Evolutionary conservation across 495 filamentous ascomycete species (phyloP).

Genomic region (Symbiotaphrina buchneri): DNA sequence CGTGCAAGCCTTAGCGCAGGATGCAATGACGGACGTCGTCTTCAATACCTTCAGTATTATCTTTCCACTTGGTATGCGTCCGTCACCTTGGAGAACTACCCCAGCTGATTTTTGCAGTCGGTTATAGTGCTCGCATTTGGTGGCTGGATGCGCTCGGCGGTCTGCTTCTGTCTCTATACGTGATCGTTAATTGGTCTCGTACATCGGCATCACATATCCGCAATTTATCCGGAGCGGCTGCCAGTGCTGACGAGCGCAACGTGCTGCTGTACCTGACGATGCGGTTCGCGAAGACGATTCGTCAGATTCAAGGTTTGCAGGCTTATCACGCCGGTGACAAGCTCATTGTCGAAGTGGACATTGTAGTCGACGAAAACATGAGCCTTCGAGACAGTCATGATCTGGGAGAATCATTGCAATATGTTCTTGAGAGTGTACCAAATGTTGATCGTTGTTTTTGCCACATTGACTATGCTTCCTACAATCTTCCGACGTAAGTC

Average conservation of each 20-base stretch:
- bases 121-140: slow-evolving; percentile 57
- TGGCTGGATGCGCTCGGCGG: slow-evolving; percentile 75
- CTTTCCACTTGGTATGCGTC: slow-evolving; percentile 41
- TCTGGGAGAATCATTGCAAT: slow-evolving; percentile 70
- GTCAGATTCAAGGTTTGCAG: slow-evolving; percentile 68
- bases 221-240: slow-evolving; percentile 63
- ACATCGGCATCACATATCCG: slow-evolving; percentile 62
- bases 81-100: neutral
- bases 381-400: slow-evolving; percentile 74
- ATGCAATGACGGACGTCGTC: slow-evolving; percentile 50
- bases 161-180: slow-evolving; percentile 53
- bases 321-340: slow-evolving; percentile 84
- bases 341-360: slow-evolving; percentile 65
- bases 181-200: slow-evolving; percentile 67
- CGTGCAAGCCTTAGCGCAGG: slow-evolving; percentile 61
- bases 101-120: slow-evolving; percentile 23
- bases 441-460: slow-evolving; percentile 50
- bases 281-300: slow-evolving; percentile 78
- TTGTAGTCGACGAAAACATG: slow-evolving; percentile 62
- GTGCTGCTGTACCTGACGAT: slow-evolving; percentile 80
- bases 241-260: slow-evolving; percentile 60
- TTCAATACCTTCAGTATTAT: slow-evolving; percentile 87
- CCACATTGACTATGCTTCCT: slow-evolving; percentile 62
- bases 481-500: slow-evolving; percentile 72
- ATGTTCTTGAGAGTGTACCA: slow-evolving; percentile 74